phyloP scores from a whole-genome alignment of 2,329 filamentous ascomycete genomes.

The Didymellaceae sp. region DNA sequence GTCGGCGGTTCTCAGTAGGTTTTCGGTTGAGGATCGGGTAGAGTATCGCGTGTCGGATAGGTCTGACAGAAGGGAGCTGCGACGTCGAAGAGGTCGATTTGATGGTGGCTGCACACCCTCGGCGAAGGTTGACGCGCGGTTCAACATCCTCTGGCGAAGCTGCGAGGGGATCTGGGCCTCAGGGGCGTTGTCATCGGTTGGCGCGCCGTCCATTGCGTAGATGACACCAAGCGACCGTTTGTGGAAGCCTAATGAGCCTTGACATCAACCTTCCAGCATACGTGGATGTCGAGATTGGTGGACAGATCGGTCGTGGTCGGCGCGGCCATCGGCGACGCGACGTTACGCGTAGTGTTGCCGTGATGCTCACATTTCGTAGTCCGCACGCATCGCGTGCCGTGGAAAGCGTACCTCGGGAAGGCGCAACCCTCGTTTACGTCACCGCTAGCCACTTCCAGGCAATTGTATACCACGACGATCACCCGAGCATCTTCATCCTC shows the following conservation, averaged over 20 bases:
- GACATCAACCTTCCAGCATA: slow-evolving; percentile 16
- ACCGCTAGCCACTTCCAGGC: slow-evolving; percentile 9
- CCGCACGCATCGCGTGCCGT: slow-evolving; percentile 10
- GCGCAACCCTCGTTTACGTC: slow-evolving; percentile 10
- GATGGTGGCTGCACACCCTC: slow-evolving; percentile 36
- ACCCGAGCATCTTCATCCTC: slow-evolving; percentile 8
- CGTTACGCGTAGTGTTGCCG: slow-evolving; percentile 7
- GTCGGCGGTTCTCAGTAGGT: slow-evolving; percentile 58
- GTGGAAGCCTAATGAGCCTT: slow-evolving; percentile 15
- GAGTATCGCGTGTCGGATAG: slow-evolving; percentile 72
- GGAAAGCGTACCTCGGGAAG: slow-evolving; percentile 8
- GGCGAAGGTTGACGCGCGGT: slow-evolving; percentile 43
- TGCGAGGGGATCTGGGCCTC: slow-evolving; percentile 37
- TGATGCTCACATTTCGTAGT: slow-evolving; percentile 12
- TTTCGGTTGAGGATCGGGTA: slow-evolving; percentile 71
- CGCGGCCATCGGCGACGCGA: slow-evolving; percentile 12
- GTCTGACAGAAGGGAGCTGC: slow-evolving; percentile 81
- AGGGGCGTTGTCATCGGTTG: slow-evolving; percentile 23
- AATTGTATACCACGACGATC: slow-evolving; percentile 6
- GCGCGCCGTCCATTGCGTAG: slow-evolving; percentile 33
- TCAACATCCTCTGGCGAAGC: slow-evolving; percentile 46
- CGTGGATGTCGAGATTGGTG: background rate
- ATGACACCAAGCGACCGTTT: slow-evolving; percentile 7
- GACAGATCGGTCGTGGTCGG: slow-evolving; percentile 2
- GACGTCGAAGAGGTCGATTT: slow-evolving; percentile 56